phyloP scores from a whole-genome alignment of 2,329 filamentous ascomycete species.

The Scedosporium dehoogii region DNA sequence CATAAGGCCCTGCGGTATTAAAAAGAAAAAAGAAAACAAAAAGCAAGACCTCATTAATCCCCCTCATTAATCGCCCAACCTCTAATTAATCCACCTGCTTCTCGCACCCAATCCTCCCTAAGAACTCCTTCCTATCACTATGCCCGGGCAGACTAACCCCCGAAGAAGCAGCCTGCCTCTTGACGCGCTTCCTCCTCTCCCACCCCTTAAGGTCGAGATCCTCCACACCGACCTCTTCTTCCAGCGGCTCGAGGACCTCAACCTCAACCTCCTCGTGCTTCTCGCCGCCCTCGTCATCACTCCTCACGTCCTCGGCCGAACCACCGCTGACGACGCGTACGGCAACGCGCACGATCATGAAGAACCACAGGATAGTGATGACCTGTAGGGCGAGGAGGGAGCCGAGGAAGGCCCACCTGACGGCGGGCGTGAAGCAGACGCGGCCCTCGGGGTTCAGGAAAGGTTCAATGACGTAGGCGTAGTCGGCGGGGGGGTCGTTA shows the following conservation, averaged over 20 bases:
- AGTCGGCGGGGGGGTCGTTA: conserved; percentile 36
- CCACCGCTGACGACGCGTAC: conserved; percentile 67
- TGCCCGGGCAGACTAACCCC: conserved; percentile 60
- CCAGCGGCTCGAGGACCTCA: conserved; percentile 46
- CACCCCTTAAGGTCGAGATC: conserved; percentile 56
- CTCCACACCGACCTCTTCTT: conserved; percentile 69
- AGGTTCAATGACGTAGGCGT: conserved; percentile 60
- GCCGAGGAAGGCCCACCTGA: conserved; percentile 68
- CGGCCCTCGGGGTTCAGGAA: conserved; percentile 61
- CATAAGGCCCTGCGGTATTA: background rate
- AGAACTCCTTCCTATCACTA: conserved; percentile 69
- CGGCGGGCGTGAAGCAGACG: conserved; percentile 68
- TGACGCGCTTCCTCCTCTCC: conserved; percentile 43
- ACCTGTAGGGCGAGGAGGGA: conserved; percentile 69
- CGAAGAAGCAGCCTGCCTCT: conserved; percentile 30
- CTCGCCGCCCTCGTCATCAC: conserved; percentile 71
- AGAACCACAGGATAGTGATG: conserved; percentile 80
- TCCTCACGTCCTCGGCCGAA: conserved; percentile 75
- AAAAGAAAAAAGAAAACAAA: background rate
- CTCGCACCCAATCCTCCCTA: conserved; percentile 75
- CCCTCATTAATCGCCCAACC: background rate
- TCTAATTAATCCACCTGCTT: conserved; percentile 38
- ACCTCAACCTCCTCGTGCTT: conserved; percentile 52
- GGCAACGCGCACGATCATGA: conserved; percentile 77
- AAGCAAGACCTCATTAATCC: background rate